Evolutionary conservation across 805 yeast genomes (phyloP).

Genomic region (Limtongozyma cylindracea): DNA sequence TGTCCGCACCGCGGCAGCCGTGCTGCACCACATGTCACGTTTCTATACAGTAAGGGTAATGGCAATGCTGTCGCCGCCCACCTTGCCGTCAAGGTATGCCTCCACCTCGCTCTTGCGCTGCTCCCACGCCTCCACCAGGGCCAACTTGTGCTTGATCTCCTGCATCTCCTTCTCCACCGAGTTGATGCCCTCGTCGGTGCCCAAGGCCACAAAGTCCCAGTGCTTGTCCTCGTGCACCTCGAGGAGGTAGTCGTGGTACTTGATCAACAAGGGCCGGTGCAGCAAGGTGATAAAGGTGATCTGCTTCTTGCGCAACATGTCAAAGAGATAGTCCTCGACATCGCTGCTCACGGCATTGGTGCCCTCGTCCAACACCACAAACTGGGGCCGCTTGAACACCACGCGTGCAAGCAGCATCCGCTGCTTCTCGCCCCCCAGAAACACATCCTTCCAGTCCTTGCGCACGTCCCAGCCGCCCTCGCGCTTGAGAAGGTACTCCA

Average conservation of each 20-base stretch:
- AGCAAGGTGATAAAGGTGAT: conserved; percentile 64
- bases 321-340: conserved; percentile 71
- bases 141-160: conserved; percentile 32
- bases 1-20: too few relatives aligned
- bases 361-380: conserved; percentile 78
- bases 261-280: conserved; percentile 63
- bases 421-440: conserved; percentile 93
- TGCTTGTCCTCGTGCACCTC: conserved; percentile 25
- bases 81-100: conserved; percentile 18
- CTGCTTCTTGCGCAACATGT: conserved; percentile 36
- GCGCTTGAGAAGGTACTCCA: conserved; percentile 58
- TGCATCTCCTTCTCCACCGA: conserved; percentile 57
- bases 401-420: conserved; percentile 74
- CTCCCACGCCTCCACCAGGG: conserved; percentile 32
- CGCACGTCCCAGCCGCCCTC: conserved; percentile 25
- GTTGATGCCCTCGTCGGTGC: conserved; percentile 37
- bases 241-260: conserved; percentile 58
- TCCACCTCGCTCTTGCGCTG: conserved; percentile 32
- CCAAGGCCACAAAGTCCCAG: conserved; percentile 26
- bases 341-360: conserved; percentile 82
- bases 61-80: too few relatives aligned
- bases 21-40: too few relatives aligned
- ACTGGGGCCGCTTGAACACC: conserved; percentile 54
- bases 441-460: conserved; percentile 71
- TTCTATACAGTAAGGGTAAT: too few relatives aligned